Conservation (phyloP, 2,329 filamentous ascomycete genomes). For the Aureobasidium sp. region DNA sequence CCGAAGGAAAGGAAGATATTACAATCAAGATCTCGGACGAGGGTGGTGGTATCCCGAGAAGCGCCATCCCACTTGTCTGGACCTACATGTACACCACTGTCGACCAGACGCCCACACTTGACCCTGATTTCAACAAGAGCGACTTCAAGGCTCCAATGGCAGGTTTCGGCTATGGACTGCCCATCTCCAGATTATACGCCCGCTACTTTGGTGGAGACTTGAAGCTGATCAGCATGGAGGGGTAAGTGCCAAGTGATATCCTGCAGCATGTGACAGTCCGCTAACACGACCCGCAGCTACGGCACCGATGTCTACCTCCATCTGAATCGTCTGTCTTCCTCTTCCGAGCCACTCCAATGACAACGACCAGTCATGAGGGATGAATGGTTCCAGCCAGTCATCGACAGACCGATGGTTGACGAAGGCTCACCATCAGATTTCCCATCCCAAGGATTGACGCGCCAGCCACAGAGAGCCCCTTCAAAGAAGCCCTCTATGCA, state of each 20-base stretch:
- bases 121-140: slow-evolving; percentile 97
- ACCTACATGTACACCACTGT: slow-evolving; percentile 99
- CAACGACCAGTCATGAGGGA: slow-evolving; percentile 81
- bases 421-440: not conserved
- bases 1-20: slow-evolving; percentile 96
- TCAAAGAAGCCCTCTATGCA: slow-evolving; percentile 32
- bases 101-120: slow-evolving; percentile 86
- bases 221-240: slow-evolving; percentile 99
- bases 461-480: slow-evolving; percentile 23
- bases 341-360: slow-evolving; percentile 95
- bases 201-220: slow-evolving; percentile 96
- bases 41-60: slow-evolving; percentile 89
- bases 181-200: slow-evolving; percentile 89
- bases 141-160: slow-evolving; percentile 99
- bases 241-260: slow-evolving; percentile 51
- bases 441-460: slow-evolving; percentile 47
- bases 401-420: slow-evolving; percentile 29
- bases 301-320: slow-evolving; percentile 98
- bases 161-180: slow-evolving; percentile 94
- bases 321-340: slow-evolving; percentile 89
- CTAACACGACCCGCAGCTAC: slow-evolving; percentile 54
- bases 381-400: slow-evolving; percentile 40
- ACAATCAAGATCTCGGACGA: slow-evolving; percentile 98
- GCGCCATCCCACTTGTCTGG: slow-evolving; percentile 95
- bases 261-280: not conserved